phyloP scores from a whole-genome alignment of 106 monocot species.

The Acorus calamus region DNA sequence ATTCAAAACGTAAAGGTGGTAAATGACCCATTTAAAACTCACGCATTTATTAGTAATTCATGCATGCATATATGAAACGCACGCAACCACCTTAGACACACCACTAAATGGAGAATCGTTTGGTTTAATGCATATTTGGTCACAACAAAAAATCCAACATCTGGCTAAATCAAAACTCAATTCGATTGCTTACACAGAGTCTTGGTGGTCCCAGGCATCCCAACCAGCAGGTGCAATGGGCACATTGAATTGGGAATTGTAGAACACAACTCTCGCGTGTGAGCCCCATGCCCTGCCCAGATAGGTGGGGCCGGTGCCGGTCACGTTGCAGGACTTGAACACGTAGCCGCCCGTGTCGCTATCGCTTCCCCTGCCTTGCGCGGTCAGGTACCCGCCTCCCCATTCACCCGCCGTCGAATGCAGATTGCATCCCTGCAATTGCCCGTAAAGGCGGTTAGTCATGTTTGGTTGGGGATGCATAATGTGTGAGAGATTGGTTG shows the following conservation, averaged over 20 bases:
- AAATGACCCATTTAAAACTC: too few species aligned
- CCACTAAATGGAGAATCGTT: too few species aligned
- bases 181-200: constrained; percentile 4
- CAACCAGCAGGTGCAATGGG: constrained; percentile 14
- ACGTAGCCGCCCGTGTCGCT: constrained; percentile 7
- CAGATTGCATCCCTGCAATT: background rate
- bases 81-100: too few species aligned
- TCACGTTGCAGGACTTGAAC: constrained; percentile 12
- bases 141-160: too few species aligned
- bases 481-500: too few species aligned
- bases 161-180: background rate
- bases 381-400: constrained; percentile 7
- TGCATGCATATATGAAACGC: too few species aligned
- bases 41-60: too few species aligned
- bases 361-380: constrained; percentile 2
- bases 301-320: constrained; percentile 2
- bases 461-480: background rate
- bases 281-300: constrained; percentile 23
- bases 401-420: too few species aligned
- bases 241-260: constrained; percentile 1
- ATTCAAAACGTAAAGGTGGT: too few species aligned
- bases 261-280: constrained; percentile 15
- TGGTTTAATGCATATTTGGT: too few species aligned
- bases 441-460: background rate
- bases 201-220: constrained; percentile 8